A percentile compares a stretch with the other conserved stretches of the same genome.
These are phyloP conservation scores for Russula ochroleuca DNA, from an alignment of 768 basidiomycete species.

Conservation along the genomic window DNA sequence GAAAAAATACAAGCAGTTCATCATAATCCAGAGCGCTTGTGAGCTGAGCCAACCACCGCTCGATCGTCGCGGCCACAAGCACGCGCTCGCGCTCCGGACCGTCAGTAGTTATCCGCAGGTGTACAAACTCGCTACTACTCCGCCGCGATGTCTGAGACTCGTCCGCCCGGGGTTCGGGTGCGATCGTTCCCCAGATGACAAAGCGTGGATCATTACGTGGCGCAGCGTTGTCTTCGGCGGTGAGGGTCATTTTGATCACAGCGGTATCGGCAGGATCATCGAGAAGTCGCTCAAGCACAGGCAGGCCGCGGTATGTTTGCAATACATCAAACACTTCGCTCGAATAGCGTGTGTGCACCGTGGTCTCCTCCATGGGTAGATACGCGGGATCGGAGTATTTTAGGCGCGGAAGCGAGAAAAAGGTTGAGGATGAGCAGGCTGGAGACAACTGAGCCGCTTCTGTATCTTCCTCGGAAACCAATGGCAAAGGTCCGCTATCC, in stretches of 20 bases:
- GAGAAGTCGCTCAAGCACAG: constrained; percentile 62
- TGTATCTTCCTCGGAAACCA: constrained; percentile 14
- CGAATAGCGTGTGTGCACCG: constrained; percentile 59
- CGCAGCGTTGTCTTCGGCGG: constrained; percentile 59
- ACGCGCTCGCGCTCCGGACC: constrained; percentile 42
- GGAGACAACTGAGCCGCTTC: neutral
- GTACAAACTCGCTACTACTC: constrained; percentile 22
- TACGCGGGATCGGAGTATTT: constrained; percentile 30
- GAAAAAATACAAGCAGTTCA: constrained; percentile 84
- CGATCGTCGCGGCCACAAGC: constrained; percentile 86
- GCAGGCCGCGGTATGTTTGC: constrained; percentile 74
- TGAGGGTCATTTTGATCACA: constrained; percentile 68
- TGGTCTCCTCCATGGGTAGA: constrained; percentile 45
- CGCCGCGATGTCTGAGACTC: constrained; percentile 22
- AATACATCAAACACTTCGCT: constrained; percentile 76
- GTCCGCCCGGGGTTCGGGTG: constrained; percentile 33
- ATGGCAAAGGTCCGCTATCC: constrained; percentile 18
- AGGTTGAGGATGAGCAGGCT: constrained; percentile 16
- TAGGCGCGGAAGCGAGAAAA: constrained; percentile 20
- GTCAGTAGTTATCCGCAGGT: constrained; percentile 27
- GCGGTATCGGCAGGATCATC: constrained; percentile 54
- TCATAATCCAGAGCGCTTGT: constrained; percentile 85
- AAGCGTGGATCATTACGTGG: constrained; percentile 88
- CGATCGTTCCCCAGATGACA: constrained; percentile 79
- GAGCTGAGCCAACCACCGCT: constrained; percentile 89